Base-by-base conservation (phyloP, 129 eudicot genomes). In the Logfia minima region DNA sequence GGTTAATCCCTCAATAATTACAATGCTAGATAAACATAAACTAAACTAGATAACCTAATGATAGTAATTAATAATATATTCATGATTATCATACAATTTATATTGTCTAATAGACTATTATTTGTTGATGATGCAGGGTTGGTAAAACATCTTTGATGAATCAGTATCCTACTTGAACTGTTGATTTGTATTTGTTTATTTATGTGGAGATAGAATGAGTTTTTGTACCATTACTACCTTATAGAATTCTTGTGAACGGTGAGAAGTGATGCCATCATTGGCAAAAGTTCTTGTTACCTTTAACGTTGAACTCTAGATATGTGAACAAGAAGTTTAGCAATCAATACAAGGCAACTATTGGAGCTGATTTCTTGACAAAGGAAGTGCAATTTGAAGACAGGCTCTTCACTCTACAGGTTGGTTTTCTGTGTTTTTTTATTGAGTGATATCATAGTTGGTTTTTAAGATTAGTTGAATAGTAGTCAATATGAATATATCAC, bases 321-420 rank as follows among this genome's bases (percentile, higher is more conserved):
- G 97, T 92, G 11, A 89, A 87, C 79, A 87, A 84, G 89, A 92
- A 92, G 89, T 92, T 92, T 71, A 92, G 96, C 81, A 87, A 84
- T 80, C 97, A 92, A 21, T 92, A 92, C 88, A 89, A 92, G 85
- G 97, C 97, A 0, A 89, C 97, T 10, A 89, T 89, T 59, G 97
- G 97, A 37, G 97, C 97, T 77, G 97, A 92, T 92, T 92, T 92
- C 83, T 75, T 92, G 85, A 92, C 97, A 5, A 92, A 92, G 84
- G 96, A 92, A 82, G 89, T 92, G 67, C 92, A 92, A 70, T 87
- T 92, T 85, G 96, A 92, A 62, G 97, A 92, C 59, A 80, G 91
- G 75, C 97, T 92, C 32, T 89, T 89, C 79, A 92, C 97, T 68
- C 78, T 92, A 51, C 97, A 92, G 91, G 97, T 88, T 35, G 43